Conservation (phyloP, 164 flowering plant species). For the Aristolochia fimbriata region DNA sequence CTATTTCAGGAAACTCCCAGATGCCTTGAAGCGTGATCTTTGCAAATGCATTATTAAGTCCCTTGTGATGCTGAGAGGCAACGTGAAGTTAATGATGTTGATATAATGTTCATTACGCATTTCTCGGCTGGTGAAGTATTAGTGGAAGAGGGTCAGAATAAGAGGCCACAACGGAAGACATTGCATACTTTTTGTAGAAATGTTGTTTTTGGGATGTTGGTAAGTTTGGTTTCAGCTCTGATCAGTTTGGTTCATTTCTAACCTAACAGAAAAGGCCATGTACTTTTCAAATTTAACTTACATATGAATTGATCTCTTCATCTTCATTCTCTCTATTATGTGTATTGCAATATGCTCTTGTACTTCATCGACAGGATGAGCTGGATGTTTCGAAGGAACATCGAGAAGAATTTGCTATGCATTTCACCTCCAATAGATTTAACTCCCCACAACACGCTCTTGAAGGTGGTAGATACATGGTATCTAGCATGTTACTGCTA, state of each 20-base stretch:
- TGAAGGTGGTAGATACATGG: constrained; percentile 96
- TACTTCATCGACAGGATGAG: constrained; percentile 43
- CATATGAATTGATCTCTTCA: no score
- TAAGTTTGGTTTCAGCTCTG: constrained; percentile 88
- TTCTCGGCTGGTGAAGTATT: constrained; percentile 86
- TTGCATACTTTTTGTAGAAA: constrained; percentile 57
- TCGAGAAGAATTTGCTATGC: constrained; percentile 80
- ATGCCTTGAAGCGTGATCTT: constrained; percentile 57
- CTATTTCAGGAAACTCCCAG: constrained; percentile 88
- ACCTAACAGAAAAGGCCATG: constrained; percentile 52
- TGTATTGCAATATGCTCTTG: not conserved
- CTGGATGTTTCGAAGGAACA: constrained; percentile 82
- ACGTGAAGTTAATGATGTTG: constrained; percentile 94
- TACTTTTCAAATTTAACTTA: constrained; percentile 1
- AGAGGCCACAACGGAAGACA: constrained; percentile 80
- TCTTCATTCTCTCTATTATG: not conserved
- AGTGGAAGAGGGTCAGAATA: constrained; percentile 78
- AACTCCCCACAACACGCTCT: constrained; percentile 75
- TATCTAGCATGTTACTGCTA: constrained; percentile 14
- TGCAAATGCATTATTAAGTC: constrained; percentile 56
- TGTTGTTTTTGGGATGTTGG: constrained; percentile 84
- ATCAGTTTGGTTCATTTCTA: constrained; percentile 64
- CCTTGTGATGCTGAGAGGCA: constrained; percentile 72
- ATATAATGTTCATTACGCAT: constrained; percentile 78
- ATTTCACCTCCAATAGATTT: constrained; percentile 77